Percentiles rank a stretch among this genome's conserved stretches.
Conservation (phyloP, 176 grass and related monocot species). For the Hyparrhenia diplandra region DNA sequence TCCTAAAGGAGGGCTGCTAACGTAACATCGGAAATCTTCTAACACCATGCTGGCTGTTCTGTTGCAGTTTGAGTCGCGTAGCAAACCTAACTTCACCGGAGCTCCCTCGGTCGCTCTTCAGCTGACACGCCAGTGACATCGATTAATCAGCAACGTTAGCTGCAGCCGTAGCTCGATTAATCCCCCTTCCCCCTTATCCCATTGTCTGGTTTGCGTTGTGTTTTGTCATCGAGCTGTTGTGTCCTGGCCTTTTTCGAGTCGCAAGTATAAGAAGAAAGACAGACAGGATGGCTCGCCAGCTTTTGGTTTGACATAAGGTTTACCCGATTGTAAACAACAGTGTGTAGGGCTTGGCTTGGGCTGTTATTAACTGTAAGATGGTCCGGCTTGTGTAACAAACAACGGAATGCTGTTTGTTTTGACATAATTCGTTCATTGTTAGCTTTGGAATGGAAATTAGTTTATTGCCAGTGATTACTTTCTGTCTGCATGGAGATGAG, state of each 20-base stretch:
- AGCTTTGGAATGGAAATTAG: slow-evolving; percentile 20
- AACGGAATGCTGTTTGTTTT: slow-evolving; percentile 3
- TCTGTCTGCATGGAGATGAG: background rate
- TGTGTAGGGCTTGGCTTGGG: slow-evolving; percentile 18
- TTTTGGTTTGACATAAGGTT: slow-evolving; percentile 13
- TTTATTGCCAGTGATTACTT: background rate
- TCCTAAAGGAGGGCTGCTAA: background rate
- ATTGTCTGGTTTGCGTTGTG: slow-evolving; percentile 1
- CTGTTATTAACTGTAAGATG: slow-evolving; percentile 6
- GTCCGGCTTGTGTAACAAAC: background rate
- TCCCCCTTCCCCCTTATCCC: background rate
- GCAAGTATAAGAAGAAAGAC: background rate
- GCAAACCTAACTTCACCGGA: slow-evolving; percentile 31
- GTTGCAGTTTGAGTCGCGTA: slow-evolving; percentile 42
- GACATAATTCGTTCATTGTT: slow-evolving; percentile 6
- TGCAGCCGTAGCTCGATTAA: slow-evolving; percentile 20
- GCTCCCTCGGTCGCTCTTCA: slow-evolving; percentile 35
- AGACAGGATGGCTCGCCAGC: background rate
- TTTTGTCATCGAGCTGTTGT: slow-evolving; percentile 6
- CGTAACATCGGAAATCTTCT: background rate
- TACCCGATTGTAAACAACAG: slow-evolving; percentile 7
- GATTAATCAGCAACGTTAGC: slow-evolving; percentile 18
- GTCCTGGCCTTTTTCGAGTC: slow-evolving; percentile 25
- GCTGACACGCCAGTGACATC: slow-evolving; percentile 18
- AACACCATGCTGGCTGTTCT: background rate